A percentile compares a stretch with the other conserved stretches of the same genome.
Evolutionary conservation across 768 basidiomycete species (phyloP).

Genomic region (Mycena epipterygia): DNA sequence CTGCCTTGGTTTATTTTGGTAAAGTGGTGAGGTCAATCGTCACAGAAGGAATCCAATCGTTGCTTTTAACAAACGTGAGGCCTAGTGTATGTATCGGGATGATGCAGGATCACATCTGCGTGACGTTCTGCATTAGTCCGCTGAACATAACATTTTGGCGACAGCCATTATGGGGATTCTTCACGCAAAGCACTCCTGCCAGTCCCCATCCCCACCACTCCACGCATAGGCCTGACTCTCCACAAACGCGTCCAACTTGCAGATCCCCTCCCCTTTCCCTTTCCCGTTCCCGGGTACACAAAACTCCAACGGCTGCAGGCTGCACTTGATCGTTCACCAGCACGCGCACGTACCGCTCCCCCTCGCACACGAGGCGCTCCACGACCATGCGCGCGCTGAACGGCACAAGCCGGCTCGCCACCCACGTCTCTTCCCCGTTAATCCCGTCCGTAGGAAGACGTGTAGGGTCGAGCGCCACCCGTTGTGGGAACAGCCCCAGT

Average conservation of each 20-base stretch:
- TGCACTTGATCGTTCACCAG: slow-evolving; percentile 83
- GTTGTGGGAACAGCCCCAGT: slow-evolving; percentile 65
- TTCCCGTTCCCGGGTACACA: slow-evolving; percentile 61
- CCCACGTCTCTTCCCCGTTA: slow-evolving; percentile 56
- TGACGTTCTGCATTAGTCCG: too few relatives aligned
- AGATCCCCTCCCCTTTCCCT: slow-evolving; percentile 41
- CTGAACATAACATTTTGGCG: too few relatives aligned
- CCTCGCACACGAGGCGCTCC: slow-evolving; percentile 72
- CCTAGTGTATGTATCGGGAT: too few relatives aligned
- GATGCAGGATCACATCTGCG: too few relatives aligned
- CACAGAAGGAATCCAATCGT: too few relatives aligned
- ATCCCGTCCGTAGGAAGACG: slow-evolving; percentile 44
- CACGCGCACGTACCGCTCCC: slow-evolving; percentile 70
- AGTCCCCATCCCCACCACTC: slow-evolving; percentile 78
- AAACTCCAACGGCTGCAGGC: slow-evolving; percentile 73
- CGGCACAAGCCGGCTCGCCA: slow-evolving; percentile 72
- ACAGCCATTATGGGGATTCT: too few relatives aligned
- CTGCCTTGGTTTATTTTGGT: too few relatives aligned
- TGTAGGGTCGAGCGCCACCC: slow-evolving; percentile 36
- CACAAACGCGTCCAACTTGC: slow-evolving; percentile 75
- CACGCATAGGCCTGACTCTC: slow-evolving; percentile 78
- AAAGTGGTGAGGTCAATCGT: too few relatives aligned
- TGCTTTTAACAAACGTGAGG: too few relatives aligned
- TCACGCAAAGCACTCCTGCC: slow-evolving; percentile 67
- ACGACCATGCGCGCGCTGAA: slow-evolving; percentile 82